Conservation (phyloP, 306 rosid genomes). For the barrel medic (Medicago truncatula) region MtrunA17r5.0-ANR NC_053046.1:38678001-38678500, state of each 20-base stretch:
- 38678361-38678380: slow-evolving; percentile 52
- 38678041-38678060: slow-evolving; percentile 59
- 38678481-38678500: too few species aligned
- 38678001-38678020: slow-evolving; percentile 47
- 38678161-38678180: neutral
- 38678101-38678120: slow-evolving; percentile 40
- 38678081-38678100: slow-evolving; percentile 18
- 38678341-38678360: too few species aligned
- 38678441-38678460: slow-evolving; percentile 40
- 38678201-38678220: slow-evolving; percentile 30
- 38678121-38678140: slow-evolving; percentile 24
- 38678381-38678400: slow-evolving; percentile 39
- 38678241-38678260: slow-evolving; percentile 79
- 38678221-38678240: slow-evolving; percentile 61
- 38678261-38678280: slow-evolving; percentile 62
- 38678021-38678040: slow-evolving; percentile 41
- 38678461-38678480: slow-evolving; percentile 12
- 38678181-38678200: slow-evolving; percentile 29
- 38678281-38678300: slow-evolving; percentile 44
- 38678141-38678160: neutral
- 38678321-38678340: slow-evolving; percentile 42
- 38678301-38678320: slow-evolving; percentile 45
- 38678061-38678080: slow-evolving; percentile 43
- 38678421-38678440: slow-evolving; percentile 42
- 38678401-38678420: slow-evolving; percentile 26